Conservation (phyloP, 2,329 filamentous ascomycete genomes). For the Amylocarpus encephaloides region DNA sequence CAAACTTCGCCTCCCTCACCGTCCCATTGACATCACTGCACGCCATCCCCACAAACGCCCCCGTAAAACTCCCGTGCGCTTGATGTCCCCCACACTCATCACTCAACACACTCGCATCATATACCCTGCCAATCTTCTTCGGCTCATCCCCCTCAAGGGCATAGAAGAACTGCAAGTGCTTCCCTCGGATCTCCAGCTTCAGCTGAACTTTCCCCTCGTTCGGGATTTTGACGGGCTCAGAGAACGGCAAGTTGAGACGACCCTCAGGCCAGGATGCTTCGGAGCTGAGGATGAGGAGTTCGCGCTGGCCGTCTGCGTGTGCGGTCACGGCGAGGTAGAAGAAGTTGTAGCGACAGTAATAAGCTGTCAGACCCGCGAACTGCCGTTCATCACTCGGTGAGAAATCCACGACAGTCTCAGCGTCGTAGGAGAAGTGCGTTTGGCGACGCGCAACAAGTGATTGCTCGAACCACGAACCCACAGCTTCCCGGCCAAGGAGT, state of each 20-base stretch:
- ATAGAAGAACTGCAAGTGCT: slow-evolving; percentile 50
- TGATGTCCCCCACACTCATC: slow-evolving; percentile 59
- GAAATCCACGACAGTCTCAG: slow-evolving; percentile 50
- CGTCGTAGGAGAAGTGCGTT: slow-evolving; percentile 54
- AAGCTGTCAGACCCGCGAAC: slow-evolving; percentile 54
- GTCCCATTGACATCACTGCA: slow-evolving; percentile 50
- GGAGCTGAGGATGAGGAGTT: slow-evolving; percentile 50
- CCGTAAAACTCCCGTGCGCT: slow-evolving; percentile 57
- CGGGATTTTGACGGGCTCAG: slow-evolving; percentile 42
- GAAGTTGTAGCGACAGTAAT: slow-evolving; percentile 60
- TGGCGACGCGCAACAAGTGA: slow-evolving; percentile 49
- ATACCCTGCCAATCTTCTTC: slow-evolving; percentile 46
- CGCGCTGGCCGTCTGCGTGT: slow-evolving; percentile 47
- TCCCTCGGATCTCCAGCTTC: slow-evolving; percentile 45
- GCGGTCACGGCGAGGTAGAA: slow-evolving; percentile 57
- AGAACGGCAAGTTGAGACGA: slow-evolving; percentile 38
- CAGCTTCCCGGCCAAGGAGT: slow-evolving; percentile 44
- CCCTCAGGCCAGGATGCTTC: slow-evolving; percentile 51
- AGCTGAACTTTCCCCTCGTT: slow-evolving; percentile 49
- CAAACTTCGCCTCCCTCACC: slow-evolving; percentile 41
- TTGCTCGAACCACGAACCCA: slow-evolving; percentile 55
- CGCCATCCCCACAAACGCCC: slow-evolving; percentile 52
- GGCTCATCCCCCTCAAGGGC: slow-evolving; percentile 41
- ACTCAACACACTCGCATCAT: slow-evolving; percentile 52
- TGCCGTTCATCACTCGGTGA: slow-evolving; percentile 51